phyloP scores from a whole-genome alignment of 106 monocot genomes.

The Acanthochlamys bracteata region DNA sequence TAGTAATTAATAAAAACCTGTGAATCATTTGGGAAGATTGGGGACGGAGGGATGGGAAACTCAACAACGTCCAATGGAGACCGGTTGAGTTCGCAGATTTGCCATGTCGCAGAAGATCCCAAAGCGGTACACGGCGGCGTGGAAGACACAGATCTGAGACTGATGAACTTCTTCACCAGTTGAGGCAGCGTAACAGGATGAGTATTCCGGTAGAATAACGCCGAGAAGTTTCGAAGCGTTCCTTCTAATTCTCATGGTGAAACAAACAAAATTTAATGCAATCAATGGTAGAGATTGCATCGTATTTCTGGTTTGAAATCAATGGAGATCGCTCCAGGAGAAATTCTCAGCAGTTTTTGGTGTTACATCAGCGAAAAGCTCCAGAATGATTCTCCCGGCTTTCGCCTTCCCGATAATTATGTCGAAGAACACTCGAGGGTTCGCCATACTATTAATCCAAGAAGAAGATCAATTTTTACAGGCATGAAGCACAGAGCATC shows the following conservation, averaged over 20 bases:
- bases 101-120: not conserved
- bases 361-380: slow-evolving; percentile 53
- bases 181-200: not conserved
- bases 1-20: not conserved
- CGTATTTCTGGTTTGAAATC: not conserved
- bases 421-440: slow-evolving; percentile 86
- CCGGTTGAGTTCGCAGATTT: not conserved
- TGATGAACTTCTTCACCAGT: not conserved
- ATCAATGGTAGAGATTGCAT: not conserved
- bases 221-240: not conserved
- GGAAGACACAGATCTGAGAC: not conserved
- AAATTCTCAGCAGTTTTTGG: slow-evolving; percentile 90
- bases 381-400: slow-evolving; percentile 67
- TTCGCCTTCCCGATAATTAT: slow-evolving; percentile 62
- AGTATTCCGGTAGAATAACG: not conserved
- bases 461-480: not conserved
- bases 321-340: not conserved
- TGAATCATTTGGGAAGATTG: not conserved
- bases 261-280: not conserved
- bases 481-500: not conserved
- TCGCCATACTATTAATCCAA: slow-evolving; percentile 30
- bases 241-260: not conserved
- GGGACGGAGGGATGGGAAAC: not conserved
- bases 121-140: not conserved
- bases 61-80: not conserved